These are phyloP conservation scores for Fusarium caatingaense DNA, from an alignment of 2,329 filamentous ascomycete genomes.

Conservation along the genomic window DNA sequence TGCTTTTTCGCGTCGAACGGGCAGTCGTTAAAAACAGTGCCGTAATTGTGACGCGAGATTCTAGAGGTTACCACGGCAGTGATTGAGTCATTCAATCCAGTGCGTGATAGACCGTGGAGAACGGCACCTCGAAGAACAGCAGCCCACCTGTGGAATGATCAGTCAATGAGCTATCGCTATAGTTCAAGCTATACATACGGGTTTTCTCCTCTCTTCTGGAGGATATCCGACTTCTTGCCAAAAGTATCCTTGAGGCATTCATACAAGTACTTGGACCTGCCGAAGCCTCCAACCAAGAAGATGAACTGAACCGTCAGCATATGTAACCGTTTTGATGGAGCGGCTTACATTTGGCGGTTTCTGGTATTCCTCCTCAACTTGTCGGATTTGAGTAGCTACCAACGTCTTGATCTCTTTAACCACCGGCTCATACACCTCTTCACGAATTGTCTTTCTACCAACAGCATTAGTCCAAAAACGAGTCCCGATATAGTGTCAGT, in stretches of 20 bases:
- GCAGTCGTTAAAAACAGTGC: constrained; percentile 19
- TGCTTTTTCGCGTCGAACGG: constrained; percentile 37
- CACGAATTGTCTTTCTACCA: neutral
- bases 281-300: constrained; percentile 56
- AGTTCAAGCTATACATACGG: constrained; percentile 47
- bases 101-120: constrained; percentile 41
- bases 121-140: constrained; percentile 52
- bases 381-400: constrained; percentile 46
- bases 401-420: constrained; percentile 39
- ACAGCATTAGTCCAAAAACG: neutral
- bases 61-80: constrained; percentile 42
- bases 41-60: constrained; percentile 48
- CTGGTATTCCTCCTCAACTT: constrained; percentile 35
- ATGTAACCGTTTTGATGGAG: no score
- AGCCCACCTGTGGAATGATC: constrained; percentile 46
- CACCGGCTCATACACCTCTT: constrained; percentile 44
- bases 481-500: neutral
- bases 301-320: constrained; percentile 47
- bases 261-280: constrained; percentile 49
- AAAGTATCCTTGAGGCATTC: constrained; percentile 35
- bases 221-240: constrained; percentile 37
- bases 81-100: constrained; percentile 4
- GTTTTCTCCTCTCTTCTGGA: constrained; percentile 47
- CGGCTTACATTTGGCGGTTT: constrained; percentile 46
- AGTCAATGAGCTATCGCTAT: neutral